Base-by-base conservation (phyloP, 164 flowering plant genomes). In the Berberis vulgaris region DNA sequence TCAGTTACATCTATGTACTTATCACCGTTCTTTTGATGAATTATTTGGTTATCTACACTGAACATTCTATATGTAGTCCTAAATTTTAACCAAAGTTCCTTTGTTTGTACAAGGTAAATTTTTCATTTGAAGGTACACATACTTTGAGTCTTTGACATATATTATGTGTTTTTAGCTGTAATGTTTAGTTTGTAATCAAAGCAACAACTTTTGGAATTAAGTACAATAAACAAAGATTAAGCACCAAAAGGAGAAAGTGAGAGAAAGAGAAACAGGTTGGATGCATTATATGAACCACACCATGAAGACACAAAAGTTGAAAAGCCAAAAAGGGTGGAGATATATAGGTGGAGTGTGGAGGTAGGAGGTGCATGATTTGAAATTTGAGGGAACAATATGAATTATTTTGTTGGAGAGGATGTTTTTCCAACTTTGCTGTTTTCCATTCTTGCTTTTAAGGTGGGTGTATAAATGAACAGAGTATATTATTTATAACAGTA, bases 261-360 rank as follows among this genome's bases (percentile, higher is more conserved):
- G 42, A 52, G 45, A 43, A 57, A 43, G 65, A n/a, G 45, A 52
- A 52, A 52, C 54, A 52, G 54, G 40, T 12, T 42, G 41, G 40
- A 43, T 63, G 40, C 47, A 11, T 40, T 7, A 11, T 8, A 13
- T 41, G 43, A 43, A 42, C n/a, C 60, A 49, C 12, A 6, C 38
- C 38, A 54, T 8, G 38, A 40, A 12, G 47, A 47, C 9, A 13
- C 43, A 53, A 54, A 53, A 59, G 10, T 7, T 26, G 38, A 43
- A 63, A 54, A 43, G 57, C 26, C 43, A 38, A 63, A 53, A 63
- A n/a, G 58, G 46, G 59, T 43, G 49, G n/a, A 52, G n/a, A 26
- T 3, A 10, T 10, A 12, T 11, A 52, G n/a, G n/a, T 10, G 54
- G 54, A 52, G 11, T 12, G 54, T 4, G n/a, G 54, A 52, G 26